phyloP scores from a whole-genome alignment of 257 asterid species.

The Nicotiana sylvestris region DNA sequence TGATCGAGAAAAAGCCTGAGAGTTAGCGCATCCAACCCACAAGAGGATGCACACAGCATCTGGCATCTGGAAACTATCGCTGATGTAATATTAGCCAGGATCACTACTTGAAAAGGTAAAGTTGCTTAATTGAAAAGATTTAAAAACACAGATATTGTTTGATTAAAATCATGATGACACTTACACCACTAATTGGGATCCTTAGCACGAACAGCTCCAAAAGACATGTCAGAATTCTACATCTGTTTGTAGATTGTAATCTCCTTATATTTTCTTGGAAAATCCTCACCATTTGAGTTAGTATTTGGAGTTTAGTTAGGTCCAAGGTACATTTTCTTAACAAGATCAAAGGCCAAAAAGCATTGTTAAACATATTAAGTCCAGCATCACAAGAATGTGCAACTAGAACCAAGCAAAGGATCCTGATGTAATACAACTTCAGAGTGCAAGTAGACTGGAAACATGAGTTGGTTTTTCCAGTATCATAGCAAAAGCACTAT shows the following conservation, averaged over 20 bases:
- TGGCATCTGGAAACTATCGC: not conserved
- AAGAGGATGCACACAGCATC: not conserved
- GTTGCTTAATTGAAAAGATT: not conserved
- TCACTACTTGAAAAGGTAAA: not conserved
- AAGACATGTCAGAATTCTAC: no score
- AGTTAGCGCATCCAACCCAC: not conserved
- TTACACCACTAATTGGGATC: not conserved
- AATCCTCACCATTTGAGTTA: no score
- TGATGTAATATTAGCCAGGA: not conserved
- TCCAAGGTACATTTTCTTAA: no score
- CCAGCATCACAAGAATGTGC: not conserved
- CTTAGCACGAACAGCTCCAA: not conserved
- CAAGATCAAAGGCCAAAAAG: no score
- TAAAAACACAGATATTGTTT: not conserved
- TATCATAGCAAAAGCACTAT: not conserved
- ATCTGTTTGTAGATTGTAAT: no score
- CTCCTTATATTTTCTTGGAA: no score
- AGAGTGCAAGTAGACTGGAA: not conserved
- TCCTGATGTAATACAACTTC: not conserved
- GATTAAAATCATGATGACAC: not conserved
- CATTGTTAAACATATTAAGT: no score
- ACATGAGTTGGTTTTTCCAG: not conserved
- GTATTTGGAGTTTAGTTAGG: no score
- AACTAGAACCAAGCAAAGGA: not conserved
- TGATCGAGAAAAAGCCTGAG: no score